Conservation (phyloP, 73 alveolate genomes). For the Durusdinium trenchii region DNA sequence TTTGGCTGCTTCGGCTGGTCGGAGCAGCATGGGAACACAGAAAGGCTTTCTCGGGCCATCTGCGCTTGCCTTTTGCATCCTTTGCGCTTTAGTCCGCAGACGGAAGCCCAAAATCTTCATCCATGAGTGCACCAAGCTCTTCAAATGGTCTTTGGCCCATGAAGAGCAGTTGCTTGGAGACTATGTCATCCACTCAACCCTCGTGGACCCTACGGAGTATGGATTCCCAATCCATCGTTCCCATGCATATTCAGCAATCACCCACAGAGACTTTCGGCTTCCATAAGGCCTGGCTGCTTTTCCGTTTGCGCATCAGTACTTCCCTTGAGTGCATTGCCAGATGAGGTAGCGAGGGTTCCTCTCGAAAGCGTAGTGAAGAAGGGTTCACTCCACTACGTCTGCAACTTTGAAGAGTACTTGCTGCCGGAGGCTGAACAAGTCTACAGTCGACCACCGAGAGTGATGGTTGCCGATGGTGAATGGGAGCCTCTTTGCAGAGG, state of each 20-base stretch:
- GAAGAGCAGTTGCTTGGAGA: neutral
- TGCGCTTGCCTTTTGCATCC: neutral
- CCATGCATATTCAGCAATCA: neutral
- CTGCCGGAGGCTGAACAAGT: no score
- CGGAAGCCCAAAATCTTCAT: neutral
- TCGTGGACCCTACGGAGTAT: neutral
- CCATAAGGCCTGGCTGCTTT: neutral
- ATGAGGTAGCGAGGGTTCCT: neutral
- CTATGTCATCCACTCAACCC: neutral
- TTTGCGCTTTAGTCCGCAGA: neutral
- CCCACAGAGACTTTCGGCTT: neutral
- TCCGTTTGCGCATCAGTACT: neutral
- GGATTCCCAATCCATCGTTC: neutral
- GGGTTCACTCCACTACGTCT: neutral
- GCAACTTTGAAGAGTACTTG: neutral
- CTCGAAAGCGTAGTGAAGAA: neutral
- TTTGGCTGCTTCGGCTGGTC: no score
- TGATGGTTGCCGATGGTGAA: neutral
- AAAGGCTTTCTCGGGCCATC: neutral
- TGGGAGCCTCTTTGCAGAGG: slow-evolving; percentile 10
- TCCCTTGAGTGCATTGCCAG: neutral
- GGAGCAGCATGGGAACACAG: slow-evolving; percentile 18
- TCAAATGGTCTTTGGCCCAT: neutral
- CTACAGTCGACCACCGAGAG: neutral
- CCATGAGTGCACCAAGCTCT: slow-evolving; percentile 12